phyloP scores from a whole-genome alignment of 2,329 filamentous ascomycete species.

The Botrytis fragariae region DNA sequence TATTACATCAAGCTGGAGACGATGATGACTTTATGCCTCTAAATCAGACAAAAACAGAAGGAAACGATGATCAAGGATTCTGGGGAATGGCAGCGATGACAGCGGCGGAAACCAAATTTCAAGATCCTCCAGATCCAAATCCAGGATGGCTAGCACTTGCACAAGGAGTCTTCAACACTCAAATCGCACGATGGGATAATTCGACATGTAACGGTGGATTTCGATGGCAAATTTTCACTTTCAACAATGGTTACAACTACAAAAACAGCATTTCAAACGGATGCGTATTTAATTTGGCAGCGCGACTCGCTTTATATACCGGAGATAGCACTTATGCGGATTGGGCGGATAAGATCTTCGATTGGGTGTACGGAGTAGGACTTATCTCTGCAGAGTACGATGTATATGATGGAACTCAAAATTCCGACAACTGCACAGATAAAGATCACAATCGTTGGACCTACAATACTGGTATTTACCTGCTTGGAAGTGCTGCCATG shows the following conservation, averaged over 20 bases:
- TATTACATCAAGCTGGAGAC: slow-evolving; percentile 70
- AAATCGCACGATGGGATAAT: slow-evolving; percentile 68
- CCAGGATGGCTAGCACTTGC: slow-evolving; percentile 69
- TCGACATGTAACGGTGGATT: slow-evolving; percentile 66
- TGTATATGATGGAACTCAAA: slow-evolving; percentile 60
- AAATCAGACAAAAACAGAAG: slow-evolving; percentile 57
- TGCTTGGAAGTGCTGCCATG: slow-evolving; percentile 53
- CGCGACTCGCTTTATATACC: slow-evolving; percentile 71
- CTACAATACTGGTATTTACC: slow-evolving; percentile 64
- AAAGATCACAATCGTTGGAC: slow-evolving; percentile 62
- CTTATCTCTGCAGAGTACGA: slow-evolving; percentile 54
- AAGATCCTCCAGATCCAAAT: slow-evolving; percentile 49
- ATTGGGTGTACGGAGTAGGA: slow-evolving; percentile 59
- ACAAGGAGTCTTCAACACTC: slow-evolving; percentile 76
- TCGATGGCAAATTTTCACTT: slow-evolving; percentile 78
- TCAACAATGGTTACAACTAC: slow-evolving; percentile 79
- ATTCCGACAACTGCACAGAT: slow-evolving; percentile 51
- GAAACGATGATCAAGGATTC: slow-evolving; percentile 63
- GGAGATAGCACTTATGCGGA: slow-evolving; percentile 72
- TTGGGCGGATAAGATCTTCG: slow-evolving; percentile 70
- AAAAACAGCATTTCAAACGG: slow-evolving; percentile 64
- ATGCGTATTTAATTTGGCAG: slow-evolving; percentile 58
- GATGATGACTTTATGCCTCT: slow-evolving; percentile 72
- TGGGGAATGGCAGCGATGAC: slow-evolving; percentile 69
- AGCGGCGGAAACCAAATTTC: slow-evolving; percentile 65